phyloP scores from a whole-genome alignment of 1,284 basidiomycete genomes.

The Sparassis latifolia region DNA sequence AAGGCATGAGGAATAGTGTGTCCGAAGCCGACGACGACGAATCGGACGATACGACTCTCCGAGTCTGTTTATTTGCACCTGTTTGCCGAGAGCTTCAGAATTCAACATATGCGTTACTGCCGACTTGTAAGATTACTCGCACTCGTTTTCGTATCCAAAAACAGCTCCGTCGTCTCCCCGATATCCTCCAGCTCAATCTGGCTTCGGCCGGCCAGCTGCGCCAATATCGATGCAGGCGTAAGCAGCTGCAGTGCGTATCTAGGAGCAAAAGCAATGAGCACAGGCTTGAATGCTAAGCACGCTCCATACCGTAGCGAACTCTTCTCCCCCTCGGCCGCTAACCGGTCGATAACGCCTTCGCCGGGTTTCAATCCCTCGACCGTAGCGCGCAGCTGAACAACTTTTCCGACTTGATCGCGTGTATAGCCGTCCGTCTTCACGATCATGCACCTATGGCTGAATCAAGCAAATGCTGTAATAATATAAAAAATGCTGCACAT shows the following conservation, averaged over 20 bases:
- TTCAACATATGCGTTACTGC: too few species aligned
- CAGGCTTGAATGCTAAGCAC: slow-evolving; percentile 4
- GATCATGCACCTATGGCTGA: slow-evolving; percentile 77
- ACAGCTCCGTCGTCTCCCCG: slow-evolving; percentile 87
- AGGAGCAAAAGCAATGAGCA: not conserved
- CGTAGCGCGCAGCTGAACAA: slow-evolving; percentile 81
- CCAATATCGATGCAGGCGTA: slow-evolving; percentile 86
- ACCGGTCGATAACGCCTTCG: slow-evolving; percentile 70
- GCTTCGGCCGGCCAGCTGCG: slow-evolving; percentile 67
- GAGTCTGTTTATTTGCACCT: too few species aligned
- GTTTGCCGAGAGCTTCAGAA: too few species aligned
- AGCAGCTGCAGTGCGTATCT: slow-evolving; percentile 92
- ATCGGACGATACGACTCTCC: too few species aligned
- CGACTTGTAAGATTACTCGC: slow-evolving; percentile 25
- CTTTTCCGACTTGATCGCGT: slow-evolving; percentile 81
- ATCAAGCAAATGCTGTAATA: too few species aligned
- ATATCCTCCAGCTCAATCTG: slow-evolving; percentile 88
- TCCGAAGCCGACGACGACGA: too few species aligned
- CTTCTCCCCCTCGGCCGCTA: slow-evolving; percentile 80
- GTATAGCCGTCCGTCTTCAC: slow-evolving; percentile 89
- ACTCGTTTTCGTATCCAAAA: slow-evolving; percentile 88
- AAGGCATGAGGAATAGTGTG: too few species aligned
- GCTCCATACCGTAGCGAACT: slow-evolving; percentile 71
- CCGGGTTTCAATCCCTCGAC: slow-evolving; percentile 83
- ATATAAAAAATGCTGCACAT: slow-evolving; percentile 11